A percentile compares a stretch with the other conserved stretches of the same genome.
Evolutionary conservation across 2,329 filamentous ascomycete genomes (phyloP).

Genomic region (Neonectria neomacrospora): DNA sequence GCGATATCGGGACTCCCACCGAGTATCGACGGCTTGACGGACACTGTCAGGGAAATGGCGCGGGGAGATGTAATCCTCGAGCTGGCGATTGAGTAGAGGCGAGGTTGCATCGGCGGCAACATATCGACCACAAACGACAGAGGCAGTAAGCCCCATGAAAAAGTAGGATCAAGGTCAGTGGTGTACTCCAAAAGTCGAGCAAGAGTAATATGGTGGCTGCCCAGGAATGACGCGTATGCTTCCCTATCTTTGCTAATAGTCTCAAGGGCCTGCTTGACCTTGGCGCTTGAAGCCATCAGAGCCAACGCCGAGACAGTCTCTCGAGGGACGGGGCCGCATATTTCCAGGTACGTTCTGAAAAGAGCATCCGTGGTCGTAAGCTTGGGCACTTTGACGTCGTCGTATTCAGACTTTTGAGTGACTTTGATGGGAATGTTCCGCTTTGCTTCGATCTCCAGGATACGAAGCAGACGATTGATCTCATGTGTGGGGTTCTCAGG

Average conservation of each 20-base stretch:
- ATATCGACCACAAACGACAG: slow-evolving; percentile 19
- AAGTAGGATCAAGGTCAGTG: not conserved
- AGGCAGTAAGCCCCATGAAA: slow-evolving; percentile 10
- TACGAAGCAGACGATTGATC: slow-evolving; percentile 2
- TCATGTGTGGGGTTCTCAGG: slow-evolving; percentile 16
- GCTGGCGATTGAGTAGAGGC: slow-evolving; percentile 27
- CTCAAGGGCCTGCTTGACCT: not conserved
- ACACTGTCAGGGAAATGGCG: slow-evolving; percentile 12
- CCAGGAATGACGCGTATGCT: slow-evolving; percentile 1
- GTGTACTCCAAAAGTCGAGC: slow-evolving; percentile 9
- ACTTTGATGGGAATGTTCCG: slow-evolving; percentile 3
- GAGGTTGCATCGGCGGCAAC: slow-evolving; percentile 17
- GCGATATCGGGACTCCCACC: not conserved
- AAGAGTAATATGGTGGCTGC: slow-evolving; percentile 8
- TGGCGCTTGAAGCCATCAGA: slow-evolving; percentile 5
- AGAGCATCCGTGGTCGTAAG: slow-evolving; percentile 16
- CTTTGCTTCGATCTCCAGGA: slow-evolving; percentile 2
- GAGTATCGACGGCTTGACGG: slow-evolving; percentile 18
- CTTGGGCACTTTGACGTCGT: slow-evolving; percentile 15
- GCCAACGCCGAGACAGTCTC: slow-evolving; percentile 11
- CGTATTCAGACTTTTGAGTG: slow-evolving; percentile 3
- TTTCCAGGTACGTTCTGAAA: slow-evolving; percentile 20
- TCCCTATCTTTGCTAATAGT: slow-evolving; percentile 11
- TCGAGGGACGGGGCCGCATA: slow-evolving; percentile 20
- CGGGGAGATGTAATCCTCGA: slow-evolving; percentile 26